phyloP scores from a whole-genome alignment of 257 asterid genomes.

The Schizonepeta tenuifolia region DNA sequence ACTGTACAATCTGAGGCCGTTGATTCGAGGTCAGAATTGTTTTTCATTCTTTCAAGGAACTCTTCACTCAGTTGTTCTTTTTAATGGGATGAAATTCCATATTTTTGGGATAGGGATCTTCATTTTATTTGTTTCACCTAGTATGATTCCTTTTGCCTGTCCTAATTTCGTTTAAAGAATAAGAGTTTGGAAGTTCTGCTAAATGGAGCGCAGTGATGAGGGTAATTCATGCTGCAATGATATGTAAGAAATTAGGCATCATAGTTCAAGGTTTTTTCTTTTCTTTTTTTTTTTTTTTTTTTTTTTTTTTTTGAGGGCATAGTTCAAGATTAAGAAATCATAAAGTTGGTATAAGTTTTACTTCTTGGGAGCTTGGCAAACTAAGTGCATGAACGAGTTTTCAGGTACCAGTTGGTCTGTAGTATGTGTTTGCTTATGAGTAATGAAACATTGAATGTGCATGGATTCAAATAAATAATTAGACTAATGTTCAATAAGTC shows the following conservation, averaged over 20 bases:
- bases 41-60: background rate
- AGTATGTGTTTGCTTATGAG: background rate
- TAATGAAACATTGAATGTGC: background rate
- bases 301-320: too few species aligned
- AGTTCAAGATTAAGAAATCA: background rate
- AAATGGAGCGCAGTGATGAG: slow-evolving; percentile 1
- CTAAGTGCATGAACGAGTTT: background rate
- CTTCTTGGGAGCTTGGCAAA: background rate
- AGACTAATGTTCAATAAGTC: background rate
- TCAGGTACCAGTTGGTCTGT: background rate
- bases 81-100: background rate
- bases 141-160: background rate
- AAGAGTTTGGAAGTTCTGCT: slow-evolving; percentile 9
- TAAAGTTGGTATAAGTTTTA: background rate
- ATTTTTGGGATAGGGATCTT: background rate
- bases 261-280: background rate
- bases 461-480: background rate
- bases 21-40: slow-evolving; percentile 64
- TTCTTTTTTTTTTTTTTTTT: too few species aligned
- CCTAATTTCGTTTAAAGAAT: background rate
- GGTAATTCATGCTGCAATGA: background rate
- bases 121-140: background rate
- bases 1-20: slow-evolving; percentile 82
- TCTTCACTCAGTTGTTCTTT: background rate
- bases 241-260: slow-evolving; percentile 9